A percentile compares a stretch with the other conserved stretches of the same genome.
Conservation (phyloP, 257 asterid species). For the Nemophila menziesii region DNA sequence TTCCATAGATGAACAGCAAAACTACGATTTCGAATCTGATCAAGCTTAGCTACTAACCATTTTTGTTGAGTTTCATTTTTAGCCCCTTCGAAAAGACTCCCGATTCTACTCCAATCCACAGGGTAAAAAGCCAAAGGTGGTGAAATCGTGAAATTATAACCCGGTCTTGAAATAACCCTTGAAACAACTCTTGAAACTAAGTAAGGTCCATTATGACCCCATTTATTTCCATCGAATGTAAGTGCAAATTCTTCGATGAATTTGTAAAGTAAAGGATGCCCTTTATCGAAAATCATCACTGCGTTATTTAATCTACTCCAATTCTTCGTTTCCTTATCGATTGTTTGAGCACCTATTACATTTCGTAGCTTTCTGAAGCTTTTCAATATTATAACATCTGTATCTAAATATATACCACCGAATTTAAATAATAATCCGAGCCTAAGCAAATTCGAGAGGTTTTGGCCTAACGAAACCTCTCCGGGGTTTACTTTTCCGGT, state of each 20-base stretch:
- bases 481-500: conserved; percentile 58
- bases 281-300: conserved; percentile 75
- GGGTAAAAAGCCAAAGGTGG: conserved; percentile 86
- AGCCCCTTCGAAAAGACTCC: conserved; percentile 54
- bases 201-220: conserved; percentile 99
- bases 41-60: conserved; percentile 51
- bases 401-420: conserved; percentile 86
- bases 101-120: conserved; percentile 70
- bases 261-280: conserved; percentile 67
- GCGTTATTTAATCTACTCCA: conserved; percentile 91
- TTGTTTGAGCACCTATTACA: conserved; percentile 72
- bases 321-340: conserved; percentile 38
- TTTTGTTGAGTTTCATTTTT: conserved; percentile 31
- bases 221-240: conserved; percentile 86
- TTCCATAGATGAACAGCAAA: conserved; percentile 81
- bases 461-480: conserved; percentile 73
- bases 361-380: conserved; percentile 37
- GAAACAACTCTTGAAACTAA: conserved; percentile 78
- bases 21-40: conserved; percentile 43
- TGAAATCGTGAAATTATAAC: conserved; percentile 47
- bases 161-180: conserved; percentile 43
- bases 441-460: conserved; percentile 71
- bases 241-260: conserved; percentile 84
- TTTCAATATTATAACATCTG: conserved; percentile 55
- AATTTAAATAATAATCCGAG: conserved; percentile 67